phyloP scores from a whole-genome alignment of 1,284 basidiomycete species.

The Microstroma glucosiphilum region DNA sequence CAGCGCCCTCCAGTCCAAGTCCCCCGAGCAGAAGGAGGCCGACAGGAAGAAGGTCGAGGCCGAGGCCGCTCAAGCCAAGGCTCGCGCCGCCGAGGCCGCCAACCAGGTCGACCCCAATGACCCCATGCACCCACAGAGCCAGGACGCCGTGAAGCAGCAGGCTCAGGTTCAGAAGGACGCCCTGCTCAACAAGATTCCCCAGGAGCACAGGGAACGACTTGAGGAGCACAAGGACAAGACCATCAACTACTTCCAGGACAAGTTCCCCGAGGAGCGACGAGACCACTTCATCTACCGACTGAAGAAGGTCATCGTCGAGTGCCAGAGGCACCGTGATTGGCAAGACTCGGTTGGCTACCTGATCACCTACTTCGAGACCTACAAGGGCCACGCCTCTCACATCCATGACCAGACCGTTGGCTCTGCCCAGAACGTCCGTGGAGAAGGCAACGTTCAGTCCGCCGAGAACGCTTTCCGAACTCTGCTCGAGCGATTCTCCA shows the following conservation, averaged over 20 bases:
- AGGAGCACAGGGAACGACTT: conserved; percentile 44
- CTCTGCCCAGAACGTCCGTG: conserved; percentile 56
- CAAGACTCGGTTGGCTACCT: conserved; percentile 58
- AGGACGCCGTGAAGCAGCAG: conserved; percentile 51
- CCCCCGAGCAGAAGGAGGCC: conserved; percentile 39
- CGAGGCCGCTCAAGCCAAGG: conserved; percentile 26
- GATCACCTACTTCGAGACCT: conserved; percentile 57
- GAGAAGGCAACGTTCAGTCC: conserved; percentile 55
- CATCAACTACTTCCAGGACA: conserved; percentile 63
- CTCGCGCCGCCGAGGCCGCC: conserved; percentile 29
- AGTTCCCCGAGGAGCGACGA: conserved; percentile 78
- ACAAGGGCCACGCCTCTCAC: conserved; percentile 63
- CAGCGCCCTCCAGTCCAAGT: conserved; percentile 46
- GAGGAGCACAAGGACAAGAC: conserved; percentile 42
- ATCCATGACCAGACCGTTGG: conserved; percentile 55
- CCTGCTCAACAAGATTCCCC: conserved; percentile 46
- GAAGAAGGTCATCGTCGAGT: conserved; percentile 85
- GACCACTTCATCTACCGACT: conserved; percentile 73
- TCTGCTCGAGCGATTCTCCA: conserved; percentile 85
- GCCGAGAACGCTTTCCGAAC: conserved; percentile 49
- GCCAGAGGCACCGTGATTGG: conserved; percentile 86
- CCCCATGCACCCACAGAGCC: conserved; percentile 50
- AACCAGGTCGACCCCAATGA: conserved; percentile 38
- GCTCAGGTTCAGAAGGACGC: conserved; percentile 53
- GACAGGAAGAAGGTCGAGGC: conserved; percentile 24